Conservation (phyloP, 169 alveolate genomes). For the Plasmodium berghei region DNA sequence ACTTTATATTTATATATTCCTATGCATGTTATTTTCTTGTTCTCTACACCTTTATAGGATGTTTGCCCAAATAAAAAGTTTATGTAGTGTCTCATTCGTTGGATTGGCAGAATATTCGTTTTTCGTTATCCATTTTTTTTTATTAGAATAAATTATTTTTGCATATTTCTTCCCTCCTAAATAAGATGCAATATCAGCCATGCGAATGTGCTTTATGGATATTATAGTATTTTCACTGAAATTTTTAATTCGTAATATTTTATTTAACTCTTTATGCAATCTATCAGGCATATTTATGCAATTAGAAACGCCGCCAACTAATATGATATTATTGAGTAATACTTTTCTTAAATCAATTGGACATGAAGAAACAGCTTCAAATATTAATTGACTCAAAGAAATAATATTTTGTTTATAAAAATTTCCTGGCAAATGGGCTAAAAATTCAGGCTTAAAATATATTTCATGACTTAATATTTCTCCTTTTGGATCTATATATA, state of each 20-base stretch:
- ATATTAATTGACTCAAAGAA: slow-evolving; percentile 55
- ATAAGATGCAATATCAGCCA: slow-evolving; percentile 72
- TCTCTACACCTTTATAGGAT: background rate
- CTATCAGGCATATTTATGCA: slow-evolving; percentile 62
- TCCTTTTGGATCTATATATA: slow-evolving; percentile 74
- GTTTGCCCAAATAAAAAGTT: slow-evolving; percentile 56
- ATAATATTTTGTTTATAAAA: slow-evolving; percentile 67
- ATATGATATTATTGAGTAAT: slow-evolving; percentile 40
- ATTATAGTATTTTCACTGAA: slow-evolving; percentile 61
- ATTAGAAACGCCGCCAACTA: slow-evolving; percentile 75
- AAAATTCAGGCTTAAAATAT: slow-evolving; percentile 75
- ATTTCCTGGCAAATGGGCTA: slow-evolving; percentile 76
- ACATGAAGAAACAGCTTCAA: slow-evolving; percentile 66
- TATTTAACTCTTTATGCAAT: slow-evolving; percentile 45
- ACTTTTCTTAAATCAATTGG: slow-evolving; percentile 74
- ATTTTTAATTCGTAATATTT: slow-evolving; percentile 38
- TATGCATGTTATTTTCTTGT: too few species aligned
- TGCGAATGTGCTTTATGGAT: slow-evolving; percentile 28
- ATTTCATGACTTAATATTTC: slow-evolving; percentile 77
- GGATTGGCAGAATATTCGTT: slow-evolving; percentile 35
- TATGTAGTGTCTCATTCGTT: slow-evolving; percentile 47
- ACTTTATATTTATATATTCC: too few species aligned
- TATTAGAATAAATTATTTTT: slow-evolving; percentile 44
- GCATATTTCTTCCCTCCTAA: slow-evolving; percentile 67
- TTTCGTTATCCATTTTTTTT: slow-evolving; percentile 68